Percentiles rank a stretch among this genome's conserved stretches.
Evolutionary conservation across 768 basidiomycete genomes (phyloP).

Genomic region (Boletus fagicola): DNA sequence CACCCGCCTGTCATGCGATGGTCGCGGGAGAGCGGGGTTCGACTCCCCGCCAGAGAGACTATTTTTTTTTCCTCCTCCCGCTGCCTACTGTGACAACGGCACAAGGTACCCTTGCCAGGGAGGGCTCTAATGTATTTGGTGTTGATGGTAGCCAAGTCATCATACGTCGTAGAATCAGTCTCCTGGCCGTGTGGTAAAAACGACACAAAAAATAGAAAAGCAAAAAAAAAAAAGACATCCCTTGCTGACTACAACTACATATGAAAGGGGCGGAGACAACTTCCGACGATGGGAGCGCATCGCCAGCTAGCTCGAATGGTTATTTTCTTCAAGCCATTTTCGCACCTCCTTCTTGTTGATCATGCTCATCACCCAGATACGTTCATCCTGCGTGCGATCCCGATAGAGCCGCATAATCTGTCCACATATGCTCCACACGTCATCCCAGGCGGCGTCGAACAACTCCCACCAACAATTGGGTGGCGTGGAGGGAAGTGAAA

Average conservation of each 20-base stretch:
- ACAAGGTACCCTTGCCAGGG: background rate
- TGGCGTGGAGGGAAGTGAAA: constrained; percentile 69
- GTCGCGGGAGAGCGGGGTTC: constrained; percentile 44
- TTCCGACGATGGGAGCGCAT: background rate
- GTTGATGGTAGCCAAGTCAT: background rate
- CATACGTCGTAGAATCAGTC: background rate
- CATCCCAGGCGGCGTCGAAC: constrained; percentile 90
- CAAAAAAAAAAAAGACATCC: background rate
- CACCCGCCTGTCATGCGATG: constrained; percentile 44
- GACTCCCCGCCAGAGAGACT: constrained; percentile 46
- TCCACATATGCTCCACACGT: constrained; percentile 84
- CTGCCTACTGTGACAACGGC: background rate
- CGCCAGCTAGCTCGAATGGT: constrained; percentile 9
- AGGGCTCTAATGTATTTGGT: background rate
- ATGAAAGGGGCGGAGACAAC: background rate
- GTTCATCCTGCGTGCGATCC: constrained; percentile 43
- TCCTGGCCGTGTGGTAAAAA: background rate
- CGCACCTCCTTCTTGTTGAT: constrained; percentile 78
- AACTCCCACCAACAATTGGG: constrained; percentile 89
- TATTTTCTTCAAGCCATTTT: constrained; percentile 72
- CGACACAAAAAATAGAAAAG: background rate
- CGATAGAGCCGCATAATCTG: constrained; percentile 80
- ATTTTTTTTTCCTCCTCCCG: background rate
- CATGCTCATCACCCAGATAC: constrained; percentile 51
- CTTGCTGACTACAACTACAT: background rate